phyloP scores from a whole-genome alignment of 805 yeast genomes.

The Ogataea paraovalis region DNA sequence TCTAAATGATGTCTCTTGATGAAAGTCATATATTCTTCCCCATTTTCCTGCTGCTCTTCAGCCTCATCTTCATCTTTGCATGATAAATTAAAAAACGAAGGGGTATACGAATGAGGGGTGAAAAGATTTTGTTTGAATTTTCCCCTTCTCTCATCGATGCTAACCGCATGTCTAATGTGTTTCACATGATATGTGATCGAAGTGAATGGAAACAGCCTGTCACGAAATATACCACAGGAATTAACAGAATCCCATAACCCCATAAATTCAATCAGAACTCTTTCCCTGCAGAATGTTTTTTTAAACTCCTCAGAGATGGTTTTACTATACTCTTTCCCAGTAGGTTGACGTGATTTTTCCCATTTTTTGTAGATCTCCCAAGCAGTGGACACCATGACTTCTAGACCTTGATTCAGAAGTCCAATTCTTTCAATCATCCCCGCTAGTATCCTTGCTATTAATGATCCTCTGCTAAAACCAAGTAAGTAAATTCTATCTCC shows the following conservation, averaged over 20 bases:
- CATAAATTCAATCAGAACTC: conserved; percentile 49
- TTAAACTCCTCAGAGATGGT: conserved; percentile 51
- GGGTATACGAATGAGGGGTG: conserved; percentile 38
- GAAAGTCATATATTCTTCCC: neutral
- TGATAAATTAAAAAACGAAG: conserved; percentile 15
- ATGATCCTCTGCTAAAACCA: conserved; percentile 65
- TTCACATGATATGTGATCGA: conserved; percentile 46
- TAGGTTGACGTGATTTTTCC: conserved; percentile 58
- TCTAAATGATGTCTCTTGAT: neutral
- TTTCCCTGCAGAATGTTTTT: conserved; percentile 44
- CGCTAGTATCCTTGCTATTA: conserved; percentile 57
- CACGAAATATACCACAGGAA: conserved; percentile 59
- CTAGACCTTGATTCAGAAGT: conserved; percentile 49
- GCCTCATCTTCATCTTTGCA: conserved; percentile 10
- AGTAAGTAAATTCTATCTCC: conserved; percentile 54
- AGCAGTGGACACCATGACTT: conserved; percentile 53
- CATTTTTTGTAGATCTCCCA: conserved; percentile 61
- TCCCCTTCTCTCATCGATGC: conserved; percentile 63
- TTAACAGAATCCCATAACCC: conserved; percentile 70
- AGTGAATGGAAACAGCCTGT: conserved; percentile 55
- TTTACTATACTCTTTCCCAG: conserved; percentile 32
- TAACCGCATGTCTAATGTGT: conserved; percentile 64
- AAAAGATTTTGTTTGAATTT: conserved; percentile 58
- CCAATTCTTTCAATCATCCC: conserved; percentile 69
- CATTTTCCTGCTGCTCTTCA: neutral